Conservation (phyloP, 768 basidiomycete species). For the Auricularia cornea region DNA sequence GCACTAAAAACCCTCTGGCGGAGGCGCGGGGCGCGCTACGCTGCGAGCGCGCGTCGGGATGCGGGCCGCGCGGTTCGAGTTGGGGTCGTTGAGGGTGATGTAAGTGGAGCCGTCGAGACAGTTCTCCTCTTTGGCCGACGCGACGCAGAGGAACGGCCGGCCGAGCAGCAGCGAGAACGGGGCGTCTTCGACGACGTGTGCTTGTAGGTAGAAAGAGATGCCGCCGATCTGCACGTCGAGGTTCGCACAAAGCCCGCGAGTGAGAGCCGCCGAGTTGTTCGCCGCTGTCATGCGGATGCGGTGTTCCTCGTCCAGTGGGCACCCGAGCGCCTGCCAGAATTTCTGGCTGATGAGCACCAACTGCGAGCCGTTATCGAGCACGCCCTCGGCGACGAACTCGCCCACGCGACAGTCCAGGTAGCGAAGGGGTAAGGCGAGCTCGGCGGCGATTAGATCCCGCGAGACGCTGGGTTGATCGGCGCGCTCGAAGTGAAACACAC, state of each 20-base stretch:
- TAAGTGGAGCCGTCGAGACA: neutral
- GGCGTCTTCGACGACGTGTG: constrained; percentile 8
- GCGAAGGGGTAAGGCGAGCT: neutral
- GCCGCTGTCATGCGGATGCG: neutral
- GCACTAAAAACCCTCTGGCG: neutral
- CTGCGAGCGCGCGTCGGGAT: neutral
- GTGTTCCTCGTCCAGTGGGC: neutral
- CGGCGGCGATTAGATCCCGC: neutral
- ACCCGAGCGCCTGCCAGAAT: neutral
- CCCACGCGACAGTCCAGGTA: neutral
- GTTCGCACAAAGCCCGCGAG: neutral
- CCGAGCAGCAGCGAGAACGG: constrained; percentile 8
- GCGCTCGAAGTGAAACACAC: neutral
- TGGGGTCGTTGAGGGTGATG: neutral
- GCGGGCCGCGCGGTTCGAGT: neutral
- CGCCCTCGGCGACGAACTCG: neutral
- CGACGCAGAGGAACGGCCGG: constrained; percentile 3
- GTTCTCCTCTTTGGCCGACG: neutral
- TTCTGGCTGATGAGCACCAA: neutral
- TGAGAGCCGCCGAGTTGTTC: neutral
- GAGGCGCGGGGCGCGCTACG: neutral
- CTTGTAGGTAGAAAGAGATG: constrained; percentile 3
- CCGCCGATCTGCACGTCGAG: constrained; percentile 1
- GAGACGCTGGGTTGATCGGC: neutral
- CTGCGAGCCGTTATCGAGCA: neutral